phyloP scores from a whole-genome alignment of 2,329 filamentous ascomycete genomes.

The Cyanodermella asteris region DNA sequence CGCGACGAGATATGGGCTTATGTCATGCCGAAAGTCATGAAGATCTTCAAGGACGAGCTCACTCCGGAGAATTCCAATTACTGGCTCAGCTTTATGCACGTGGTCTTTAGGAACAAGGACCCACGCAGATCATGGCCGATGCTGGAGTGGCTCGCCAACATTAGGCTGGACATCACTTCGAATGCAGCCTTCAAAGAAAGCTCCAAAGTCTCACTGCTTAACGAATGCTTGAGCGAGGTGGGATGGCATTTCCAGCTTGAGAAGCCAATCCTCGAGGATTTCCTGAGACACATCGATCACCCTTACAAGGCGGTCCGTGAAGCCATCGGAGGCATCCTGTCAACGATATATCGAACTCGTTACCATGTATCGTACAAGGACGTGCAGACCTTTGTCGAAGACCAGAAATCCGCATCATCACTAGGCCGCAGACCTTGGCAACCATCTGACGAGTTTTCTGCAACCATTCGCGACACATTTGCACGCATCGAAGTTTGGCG shows the following conservation, averaged over 20 bases:
- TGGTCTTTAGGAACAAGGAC: slow-evolving; percentile 73
- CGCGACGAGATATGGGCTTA: slow-evolving; percentile 69
- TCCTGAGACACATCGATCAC: slow-evolving; percentile 79
- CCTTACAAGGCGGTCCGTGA: slow-evolving; percentile 96
- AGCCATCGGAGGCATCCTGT: slow-evolving; percentile 74
- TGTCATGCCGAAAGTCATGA: slow-evolving; percentile 67
- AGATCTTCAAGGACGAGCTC: slow-evolving; percentile 72
- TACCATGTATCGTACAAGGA: slow-evolving; percentile 88
- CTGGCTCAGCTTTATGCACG: slow-evolving; percentile 84
- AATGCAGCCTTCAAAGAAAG: slow-evolving; percentile 98
- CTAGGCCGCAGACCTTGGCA: slow-evolving; percentile 70
- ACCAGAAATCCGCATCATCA: slow-evolving; percentile 59
- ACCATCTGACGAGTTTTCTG: slow-evolving; percentile 50
- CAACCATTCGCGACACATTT: slow-evolving; percentile 56
- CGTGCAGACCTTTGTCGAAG: slow-evolving; percentile 50
- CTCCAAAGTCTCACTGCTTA: slow-evolving; percentile 77
- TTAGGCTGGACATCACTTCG: slow-evolving; percentile 79
- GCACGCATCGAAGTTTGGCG: slow-evolving; percentile 68
- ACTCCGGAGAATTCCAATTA: slow-evolving; percentile 89
- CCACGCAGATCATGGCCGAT: slow-evolving; percentile 73
- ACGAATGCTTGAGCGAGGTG: slow-evolving; percentile 66
- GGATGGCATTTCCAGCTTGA: slow-evolving; percentile 95
- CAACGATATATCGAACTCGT: slow-evolving; percentile 69
- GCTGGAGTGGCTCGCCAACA: slow-evolving; percentile 59
- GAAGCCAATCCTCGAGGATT: slow-evolving; percentile 70